phyloP scores from a whole-genome alignment of 2,329 filamentous ascomycete species.

The Colletotrichum cereale region DNA sequence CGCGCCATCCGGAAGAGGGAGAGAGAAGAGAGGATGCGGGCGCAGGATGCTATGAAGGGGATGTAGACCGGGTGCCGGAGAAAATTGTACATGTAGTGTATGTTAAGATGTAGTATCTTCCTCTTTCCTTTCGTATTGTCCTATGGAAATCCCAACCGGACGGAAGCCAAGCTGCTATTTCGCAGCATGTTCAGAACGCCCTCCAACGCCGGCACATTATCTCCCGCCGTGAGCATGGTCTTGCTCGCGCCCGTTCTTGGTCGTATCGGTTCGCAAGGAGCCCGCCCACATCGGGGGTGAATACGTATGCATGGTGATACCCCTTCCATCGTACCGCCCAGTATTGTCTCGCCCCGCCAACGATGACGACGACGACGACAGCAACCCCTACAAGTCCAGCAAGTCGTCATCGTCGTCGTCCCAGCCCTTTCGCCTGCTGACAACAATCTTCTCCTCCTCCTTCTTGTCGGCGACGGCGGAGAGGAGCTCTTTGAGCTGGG shows the following conservation, averaged over 20 bases:
- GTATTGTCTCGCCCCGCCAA: neutral
- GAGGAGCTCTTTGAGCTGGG: slow-evolving; percentile 92
- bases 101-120: slow-evolving; percentile 15
- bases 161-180: slow-evolving; percentile 27
- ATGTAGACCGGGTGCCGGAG: neutral
- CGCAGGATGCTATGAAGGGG: slow-evolving; percentile 60
- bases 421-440: slow-evolving; percentile 84
- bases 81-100: slow-evolving; percentile 28
- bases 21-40: slow-evolving; percentile 75
- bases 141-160: slow-evolving; percentile 14
- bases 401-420: slow-evolving; percentile 88
- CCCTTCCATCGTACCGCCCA: neutral
- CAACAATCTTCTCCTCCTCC: slow-evolving; percentile 87
- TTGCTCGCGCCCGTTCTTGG: neutral
- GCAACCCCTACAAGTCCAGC: slow-evolving; percentile 66
- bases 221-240: neutral
- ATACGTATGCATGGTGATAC: slow-evolving; percentile 1
- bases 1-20: slow-evolving; percentile 80
- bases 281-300: neutral
- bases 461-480: slow-evolving; percentile 85
- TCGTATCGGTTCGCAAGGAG: neutral
- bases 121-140: neutral
- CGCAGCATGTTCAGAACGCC: slow-evolving; percentile 36
- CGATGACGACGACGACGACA: neutral
- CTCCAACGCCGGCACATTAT: slow-evolving; percentile 30